Base-by-base conservation (phyloP, 768 basidiomycete species). In the Phylloporus rhodoxanthus region DNA sequence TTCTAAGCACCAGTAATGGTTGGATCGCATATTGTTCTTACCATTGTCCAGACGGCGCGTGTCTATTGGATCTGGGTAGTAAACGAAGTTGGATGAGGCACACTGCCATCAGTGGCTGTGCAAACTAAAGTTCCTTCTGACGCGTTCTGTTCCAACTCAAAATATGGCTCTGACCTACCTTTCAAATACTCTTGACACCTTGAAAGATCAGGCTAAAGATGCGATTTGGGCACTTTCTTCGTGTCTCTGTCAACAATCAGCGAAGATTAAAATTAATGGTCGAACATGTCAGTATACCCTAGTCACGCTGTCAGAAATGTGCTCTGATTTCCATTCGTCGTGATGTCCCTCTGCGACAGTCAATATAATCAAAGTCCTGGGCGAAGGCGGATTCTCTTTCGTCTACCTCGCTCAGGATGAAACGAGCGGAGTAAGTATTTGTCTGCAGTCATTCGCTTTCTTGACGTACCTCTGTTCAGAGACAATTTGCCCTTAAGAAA, bases 401-500 rank as follows among this genome's bases (percentile, higher is more conserved):
- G 91, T 93, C 8, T 91, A 92, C 66, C 75, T 89, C 28, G 89
- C 85, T 3, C 87, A 90, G 65, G 90, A 92, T 66, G 88, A 91
- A 59, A 75, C 79, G 52, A 91, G 88, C 59, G 87, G 87, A 44
- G 89, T 90, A 62, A 59, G 84, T 72, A 32, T 20, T 52, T 14
- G 14, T 20, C 38, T 29, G 4, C 15, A 17, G 4, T 9, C 5
- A 3, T n/a, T 51, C 5, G 28, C 38, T 21, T 1, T 48, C 21
- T 33, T 42, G 33, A 45, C 36, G 17, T 15, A 28, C 17, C 17
- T 17, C 37, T 47, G 30, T 62, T 1, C 68, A 92, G 80, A 79
- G 93, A 55, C 82, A 90, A 74, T 98, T 95, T 59, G 96, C 96
- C 0, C 73, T 99, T 54, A 99, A 99, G 75, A 98, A 96, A 71